Evolutionary conservation across 371 early-diverging fungal genomes (phyloP), one percentile per base, ranked within the genome.

Genomic region (Actinomucor elegans): DNA sequence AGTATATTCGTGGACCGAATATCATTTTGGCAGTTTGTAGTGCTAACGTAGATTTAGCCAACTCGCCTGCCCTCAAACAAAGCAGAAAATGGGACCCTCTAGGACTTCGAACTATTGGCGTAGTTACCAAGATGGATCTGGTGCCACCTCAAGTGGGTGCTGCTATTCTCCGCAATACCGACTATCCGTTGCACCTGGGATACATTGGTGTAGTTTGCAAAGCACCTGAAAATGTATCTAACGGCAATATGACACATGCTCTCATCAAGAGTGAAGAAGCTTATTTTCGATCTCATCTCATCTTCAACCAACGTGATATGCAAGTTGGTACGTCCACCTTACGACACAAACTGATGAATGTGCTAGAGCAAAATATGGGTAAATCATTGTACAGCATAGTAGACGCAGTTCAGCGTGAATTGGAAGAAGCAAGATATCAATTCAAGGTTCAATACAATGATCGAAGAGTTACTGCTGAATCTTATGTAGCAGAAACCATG

Each of bases 371-470:
- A 49, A 91, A 88, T 61, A 96, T 98, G 98, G 88, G 89, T 17
- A 78, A 84, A 29, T 90, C 86, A 14, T 73, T 97, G 37, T 83
- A 86, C 51, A 74, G 77, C 12, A 88, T 98, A 57, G 84, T 91
- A 17, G 92, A 93, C 55, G 89, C 93, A 0, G 97, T 97, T 14
- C 93, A 94, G 51, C 73, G 72, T 47, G 97, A 97, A 62, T 75
- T 98, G 21, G 96, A 96, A 45, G 97, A 97, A 71, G 85, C 94
- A 3, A 83, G 89, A 15, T 98, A 98, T 65, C 94, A 96, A 71
- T 96, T 94, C 80, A 98, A 98, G 70, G 98, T 98, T 7, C 93
- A 94, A 53, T 98, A 96, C 81, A 96, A 97, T 54, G 98, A 98
- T 63, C 90, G 81, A 20, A 77, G 88, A 37, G 90, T 98, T 41